Percentiles rank a stretch among this genome's conserved stretches.
Conservation (phyloP, 306 rosid species). For the Oemleria cerasiformis region DNA sequence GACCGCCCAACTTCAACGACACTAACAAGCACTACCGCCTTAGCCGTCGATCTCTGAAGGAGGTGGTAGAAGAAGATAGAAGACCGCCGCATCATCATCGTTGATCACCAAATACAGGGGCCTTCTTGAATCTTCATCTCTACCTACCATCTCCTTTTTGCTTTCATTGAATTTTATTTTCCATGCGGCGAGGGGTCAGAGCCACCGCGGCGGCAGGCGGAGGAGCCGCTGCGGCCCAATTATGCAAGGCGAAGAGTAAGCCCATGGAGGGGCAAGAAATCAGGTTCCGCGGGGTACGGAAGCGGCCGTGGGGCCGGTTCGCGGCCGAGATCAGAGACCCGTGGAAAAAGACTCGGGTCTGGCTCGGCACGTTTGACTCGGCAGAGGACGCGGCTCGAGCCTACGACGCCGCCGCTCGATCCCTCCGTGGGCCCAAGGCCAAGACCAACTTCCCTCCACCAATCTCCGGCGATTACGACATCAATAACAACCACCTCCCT, state of each 20-base stretch:
- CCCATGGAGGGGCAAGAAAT: constrained; percentile 36
- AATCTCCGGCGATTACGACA: neutral
- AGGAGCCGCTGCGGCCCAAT: constrained; percentile 13
- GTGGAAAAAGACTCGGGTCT: constrained; percentile 74
- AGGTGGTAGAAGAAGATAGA: constrained; percentile 20
- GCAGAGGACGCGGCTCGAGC: constrained; percentile 86
- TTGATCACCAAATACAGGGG: neutral
- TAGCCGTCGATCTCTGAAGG: neutral
- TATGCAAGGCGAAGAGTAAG: constrained; percentile 9
- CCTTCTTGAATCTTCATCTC: neutral
- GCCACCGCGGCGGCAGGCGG: constrained; percentile 40
- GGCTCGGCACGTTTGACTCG: constrained; percentile 88
- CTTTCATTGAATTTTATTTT: neutral
- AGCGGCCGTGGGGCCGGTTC: constrained; percentile 93
- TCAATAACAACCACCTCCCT: constrained; percentile 2
- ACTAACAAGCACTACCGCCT: neutral
- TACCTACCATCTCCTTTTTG: constrained; percentile 32
- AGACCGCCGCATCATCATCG: neutral
- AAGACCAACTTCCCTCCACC: constrained; percentile 64
- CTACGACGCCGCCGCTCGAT: constrained; percentile 72
- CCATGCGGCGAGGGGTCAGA: constrained; percentile 63
- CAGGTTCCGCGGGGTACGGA: constrained; percentile 76
- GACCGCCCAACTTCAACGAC: neutral
- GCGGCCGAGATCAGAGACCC: constrained; percentile 97
- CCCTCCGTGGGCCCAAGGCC: constrained; percentile 76